Base-by-base conservation (phyloP, 2,329 filamentous ascomycete genomes). In the Ceratocystis huliohia region DNA sequence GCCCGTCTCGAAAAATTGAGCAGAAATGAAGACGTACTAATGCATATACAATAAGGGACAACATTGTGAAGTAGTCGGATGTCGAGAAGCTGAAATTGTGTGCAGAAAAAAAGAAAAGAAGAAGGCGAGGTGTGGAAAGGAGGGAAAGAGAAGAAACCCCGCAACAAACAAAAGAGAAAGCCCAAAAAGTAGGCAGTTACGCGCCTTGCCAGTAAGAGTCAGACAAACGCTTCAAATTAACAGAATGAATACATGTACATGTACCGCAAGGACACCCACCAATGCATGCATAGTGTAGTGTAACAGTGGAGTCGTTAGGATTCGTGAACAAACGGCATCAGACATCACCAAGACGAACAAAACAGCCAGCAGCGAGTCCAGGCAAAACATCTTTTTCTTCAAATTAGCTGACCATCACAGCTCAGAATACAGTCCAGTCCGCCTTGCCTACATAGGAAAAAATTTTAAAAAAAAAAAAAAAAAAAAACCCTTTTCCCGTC, bases 41-140 rank as follows among this genome's bases (percentile, higher is more conserved):
- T 15, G 63, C 63, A 37, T 65, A 65, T 1, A 65, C 41, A 3
- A 45, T 59, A 22, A 65, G 37, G n/a, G 63, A 41, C 48, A 33
- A 41, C 63, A 44, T 57, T 0, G 20, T 59, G 1, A 22, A 33
- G 20, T 5, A 13, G 15, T 10, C 22, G 37, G 20, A 22, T 44
- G 41, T 44, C 20, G 17, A 25, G 5, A 5, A 44, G 28, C 1
- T 17, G 20, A 20, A 5, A 5, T 8, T 6, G 37, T 13, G 6
- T 15, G 22, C 5, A 37, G 2, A 56, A 7, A 41, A 28, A 5
- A 10, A 44, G n/a, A 59, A 45, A 65, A 45, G 44, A 53, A 37
- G 48, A 64, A 41, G 1, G 8, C 37, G 8, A 13, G 37, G 13
- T 3, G 37, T 41, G 46, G 48, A 37, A 64, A 56, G 8, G 33